A percentile compares a stretch with the other conserved stretches of the same genome.
Conservation (phyloP, 805 yeast genomes). For the Barnettozyma siamensis region DNA sequence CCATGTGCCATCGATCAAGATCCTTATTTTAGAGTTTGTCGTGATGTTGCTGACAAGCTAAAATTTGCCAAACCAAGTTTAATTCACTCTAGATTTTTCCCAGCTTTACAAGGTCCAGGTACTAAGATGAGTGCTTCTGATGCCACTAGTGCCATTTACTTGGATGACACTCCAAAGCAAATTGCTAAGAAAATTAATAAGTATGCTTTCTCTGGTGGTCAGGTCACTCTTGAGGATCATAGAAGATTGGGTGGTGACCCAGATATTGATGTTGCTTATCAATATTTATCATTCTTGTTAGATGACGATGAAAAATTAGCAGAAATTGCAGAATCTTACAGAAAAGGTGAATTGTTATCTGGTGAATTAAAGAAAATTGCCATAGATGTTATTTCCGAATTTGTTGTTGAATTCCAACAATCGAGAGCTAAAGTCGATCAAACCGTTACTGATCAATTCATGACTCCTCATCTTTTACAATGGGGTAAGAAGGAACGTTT, state of each 20-base stretch:
- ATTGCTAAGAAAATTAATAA: constrained; percentile 93
- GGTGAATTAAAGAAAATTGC: constrained; percentile 92
- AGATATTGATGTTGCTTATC: constrained; percentile 92
- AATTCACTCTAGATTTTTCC: constrained; percentile 93
- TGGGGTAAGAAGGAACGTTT: constrained; percentile 71
- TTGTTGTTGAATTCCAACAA: constrained; percentile 77
- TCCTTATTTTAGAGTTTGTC: constrained; percentile 94
- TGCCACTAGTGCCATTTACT: constrained; percentile 83
- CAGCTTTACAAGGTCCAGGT: constrained; percentile 93
- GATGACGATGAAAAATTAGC: constrained; percentile 81
- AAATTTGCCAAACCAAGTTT: constrained; percentile 87
- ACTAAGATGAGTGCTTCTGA: constrained; percentile 97
- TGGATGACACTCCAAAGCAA: constrained; percentile 92
- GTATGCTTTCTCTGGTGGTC: constrained; percentile 95
- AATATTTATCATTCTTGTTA: constrained; percentile 82
- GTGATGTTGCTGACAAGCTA: constrained; percentile 95
- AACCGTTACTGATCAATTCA: constrained; percentile 56
- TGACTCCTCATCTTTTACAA: constrained; percentile 77
- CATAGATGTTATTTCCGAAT: constrained; percentile 71
- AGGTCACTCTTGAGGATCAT: constrained; percentile 83
- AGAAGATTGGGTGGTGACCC: constrained; percentile 88
- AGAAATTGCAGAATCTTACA: constrained; percentile 57
- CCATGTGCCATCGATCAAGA: constrained; percentile 99
- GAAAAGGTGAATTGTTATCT: constrained; percentile 74
- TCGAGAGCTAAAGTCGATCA: constrained; percentile 64